Conservation (phyloP, 495 filamentous ascomycete genomes). For the Oidiodendron maius region DNA sequence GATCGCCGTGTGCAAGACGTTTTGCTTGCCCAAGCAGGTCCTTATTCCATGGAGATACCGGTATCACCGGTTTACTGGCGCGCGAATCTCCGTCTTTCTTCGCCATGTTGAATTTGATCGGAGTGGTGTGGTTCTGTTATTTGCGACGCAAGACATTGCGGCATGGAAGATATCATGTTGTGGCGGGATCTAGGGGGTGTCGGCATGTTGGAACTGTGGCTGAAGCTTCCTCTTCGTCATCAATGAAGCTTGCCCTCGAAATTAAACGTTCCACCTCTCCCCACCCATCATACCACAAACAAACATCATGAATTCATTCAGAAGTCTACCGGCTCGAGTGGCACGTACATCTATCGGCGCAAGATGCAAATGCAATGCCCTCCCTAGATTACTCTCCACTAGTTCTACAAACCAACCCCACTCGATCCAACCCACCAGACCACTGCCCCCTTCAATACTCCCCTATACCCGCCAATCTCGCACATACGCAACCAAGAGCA, state of each 20-base stretch:
- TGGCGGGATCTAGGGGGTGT: too few species aligned
- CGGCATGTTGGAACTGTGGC: too few species aligned
- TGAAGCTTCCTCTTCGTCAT: too few species aligned
- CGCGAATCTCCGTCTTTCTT: not conserved
- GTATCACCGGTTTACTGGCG: not conserved
- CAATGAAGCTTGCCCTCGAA: not conserved
- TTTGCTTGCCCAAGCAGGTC: conserved; percentile 8
- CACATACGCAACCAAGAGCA: conserved; percentile 21
- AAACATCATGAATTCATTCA: conserved; percentile 13
- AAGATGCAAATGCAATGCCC: conserved; percentile 9
- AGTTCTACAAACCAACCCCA: not conserved
- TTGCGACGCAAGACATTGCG: too few species aligned
- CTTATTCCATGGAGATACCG: conserved; percentile 2
- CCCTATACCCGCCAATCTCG: conserved; percentile 1
- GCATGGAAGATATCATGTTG: too few species aligned
- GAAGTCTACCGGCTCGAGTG: conserved; percentile 3
- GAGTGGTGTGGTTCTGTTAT: not conserved
- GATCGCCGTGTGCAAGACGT: conserved; percentile 12
- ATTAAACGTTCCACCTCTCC: not conserved
- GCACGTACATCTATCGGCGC: conserved; percentile 1
- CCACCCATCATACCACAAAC: not conserved
- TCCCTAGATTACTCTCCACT: not conserved
- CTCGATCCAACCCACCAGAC: not conserved
- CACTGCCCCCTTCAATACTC: not conserved
- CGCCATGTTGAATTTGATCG: conserved; percentile 1